phyloP scores from a whole-genome alignment of 2,329 filamentous ascomycete species.

The Xylaria sp. region DNA sequence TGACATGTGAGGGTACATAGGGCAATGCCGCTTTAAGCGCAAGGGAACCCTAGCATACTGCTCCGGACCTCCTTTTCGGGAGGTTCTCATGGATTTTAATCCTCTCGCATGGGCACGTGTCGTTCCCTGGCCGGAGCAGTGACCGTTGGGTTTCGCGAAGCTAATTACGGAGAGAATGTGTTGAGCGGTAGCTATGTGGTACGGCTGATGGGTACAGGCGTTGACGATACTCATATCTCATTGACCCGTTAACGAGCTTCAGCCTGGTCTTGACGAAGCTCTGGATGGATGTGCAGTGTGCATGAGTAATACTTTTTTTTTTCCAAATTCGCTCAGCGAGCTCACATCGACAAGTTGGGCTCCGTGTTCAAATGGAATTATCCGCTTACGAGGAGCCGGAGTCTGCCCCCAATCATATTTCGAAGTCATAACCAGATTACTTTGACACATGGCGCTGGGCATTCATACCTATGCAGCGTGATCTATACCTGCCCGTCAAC shows the following conservation, averaged over 20 bases:
- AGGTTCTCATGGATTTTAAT: neutral
- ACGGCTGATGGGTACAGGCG: slow-evolving; percentile 26
- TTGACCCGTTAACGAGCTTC: slow-evolving; percentile 45
- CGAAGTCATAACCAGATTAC: slow-evolving; percentile 49
- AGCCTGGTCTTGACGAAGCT: slow-evolving; percentile 47
- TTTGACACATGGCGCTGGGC: slow-evolving; percentile 45
- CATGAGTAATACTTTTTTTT: slow-evolving; percentile 48
- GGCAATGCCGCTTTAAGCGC: neutral
- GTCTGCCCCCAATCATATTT: slow-evolving; percentile 47
- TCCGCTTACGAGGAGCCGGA: slow-evolving; percentile 49
- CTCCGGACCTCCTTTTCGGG: no score
- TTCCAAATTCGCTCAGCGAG: slow-evolving; percentile 51
- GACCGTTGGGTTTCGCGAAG: slow-evolving; percentile 48
- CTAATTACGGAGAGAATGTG: slow-evolving; percentile 47
- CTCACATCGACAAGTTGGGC: slow-evolving; percentile 50
- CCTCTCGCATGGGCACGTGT: neutral
- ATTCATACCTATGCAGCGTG: slow-evolving; percentile 49
- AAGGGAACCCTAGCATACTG: neutral
- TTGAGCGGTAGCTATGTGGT: slow-evolving; percentile 47
- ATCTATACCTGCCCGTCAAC: slow-evolving; percentile 33
- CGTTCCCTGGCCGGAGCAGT: neutral
- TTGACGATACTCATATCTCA: slow-evolving; percentile 41
- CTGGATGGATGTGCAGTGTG: slow-evolving; percentile 50
- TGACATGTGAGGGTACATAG: neutral
- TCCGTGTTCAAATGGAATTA: slow-evolving; percentile 52